Percentiles rank a stretch among this genome's conserved stretches.
These are phyloP conservation scores for Euptelea pleiosperma DNA, from an alignment of 164 flowering plant genomes.

Conservation along the genomic window DNA sequence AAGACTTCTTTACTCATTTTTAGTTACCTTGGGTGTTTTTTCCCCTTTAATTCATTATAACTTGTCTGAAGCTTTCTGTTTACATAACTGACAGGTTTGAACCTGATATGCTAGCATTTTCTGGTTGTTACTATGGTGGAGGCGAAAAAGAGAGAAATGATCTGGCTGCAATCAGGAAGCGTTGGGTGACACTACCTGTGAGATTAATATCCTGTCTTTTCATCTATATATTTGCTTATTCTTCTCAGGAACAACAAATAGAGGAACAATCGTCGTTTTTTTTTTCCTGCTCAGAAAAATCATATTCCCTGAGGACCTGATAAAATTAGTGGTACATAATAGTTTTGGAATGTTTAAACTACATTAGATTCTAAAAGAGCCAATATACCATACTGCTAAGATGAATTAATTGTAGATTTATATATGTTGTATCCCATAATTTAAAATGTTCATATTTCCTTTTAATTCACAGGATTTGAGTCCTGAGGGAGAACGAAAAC, in stretches of 20 bases:
- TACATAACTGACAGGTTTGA: slow-evolving; percentile 61
- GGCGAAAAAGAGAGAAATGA: slow-evolving; percentile 88
- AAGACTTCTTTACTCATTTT: too few relatives aligned
- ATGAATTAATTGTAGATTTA: background rate
- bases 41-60: background rate
- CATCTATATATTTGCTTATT: background rate
- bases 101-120: slow-evolving; percentile 98
- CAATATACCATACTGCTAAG: background rate
- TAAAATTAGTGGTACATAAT: background rate
- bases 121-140: slow-evolving; percentile 97
- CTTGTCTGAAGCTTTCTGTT: background rate
- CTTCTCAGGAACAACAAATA: background rate
- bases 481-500: slow-evolving; percentile 68
- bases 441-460: background rate
- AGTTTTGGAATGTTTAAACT: background rate
- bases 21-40: background rate
- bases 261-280: background rate
- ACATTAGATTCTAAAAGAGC: background rate
- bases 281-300: background rate
- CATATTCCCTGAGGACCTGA: too few relatives aligned
- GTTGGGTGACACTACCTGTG: slow-evolving; percentile 97
- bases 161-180: slow-evolving; percentile 79
- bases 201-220: slow-evolving; percentile 29
- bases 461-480: slow-evolving; percentile 55
- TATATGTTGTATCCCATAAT: background rate